phyloP scores from a whole-genome alignment of 768 basidiomycete species.

The Tricholoma matsutake region DNA sequence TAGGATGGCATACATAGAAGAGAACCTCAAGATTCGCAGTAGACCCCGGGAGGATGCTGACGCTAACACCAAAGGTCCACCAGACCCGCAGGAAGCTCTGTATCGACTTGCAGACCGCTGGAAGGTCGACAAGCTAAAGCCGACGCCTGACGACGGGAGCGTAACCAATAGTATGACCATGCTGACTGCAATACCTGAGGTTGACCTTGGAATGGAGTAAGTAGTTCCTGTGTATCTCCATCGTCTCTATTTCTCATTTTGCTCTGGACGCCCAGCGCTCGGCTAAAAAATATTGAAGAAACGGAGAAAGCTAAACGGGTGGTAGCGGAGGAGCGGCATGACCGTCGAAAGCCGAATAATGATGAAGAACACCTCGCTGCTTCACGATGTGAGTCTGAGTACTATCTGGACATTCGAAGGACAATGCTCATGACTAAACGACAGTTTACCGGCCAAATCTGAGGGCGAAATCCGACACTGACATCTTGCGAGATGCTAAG shows the following conservation, averaged over 20 bases:
- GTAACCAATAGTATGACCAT: slow-evolving; percentile 92
- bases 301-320: slow-evolving; percentile 94
- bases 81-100: slow-evolving; percentile 77
- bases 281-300: slow-evolving; percentile 93
- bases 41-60: slow-evolving; percentile 47
- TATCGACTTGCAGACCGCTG: slow-evolving; percentile 69
- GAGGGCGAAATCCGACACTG: slow-evolving; percentile 81
- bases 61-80: slow-evolving; percentile 39
- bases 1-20: slow-evolving; percentile 98
- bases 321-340: slow-evolving; percentile 71
- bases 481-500: slow-evolving; percentile 85
- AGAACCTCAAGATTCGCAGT: slow-evolving; percentile 78
- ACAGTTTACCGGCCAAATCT: slow-evolving; percentile 84
- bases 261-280: slow-evolving; percentile 48
- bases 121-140: slow-evolving; percentile 55
- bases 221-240: slow-evolving; percentile 32
- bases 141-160: slow-evolving; percentile 80
- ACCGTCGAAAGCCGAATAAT: slow-evolving; percentile 46
- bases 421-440: slow-evolving; percentile 5
- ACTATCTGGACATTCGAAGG: not conserved
- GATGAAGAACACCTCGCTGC: slow-evolving; percentile 87
- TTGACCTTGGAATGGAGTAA: slow-evolving; percentile 98
- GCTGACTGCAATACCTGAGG: slow-evolving; percentile 97
- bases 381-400: slow-evolving; percentile 68
- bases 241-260: not conserved